Percentiles rank a stretch among this genome's conserved stretches.
phyloP scores from a whole-genome alignment of 768 basidiomycete species.

The Multifurca ochricompacta region DNA sequence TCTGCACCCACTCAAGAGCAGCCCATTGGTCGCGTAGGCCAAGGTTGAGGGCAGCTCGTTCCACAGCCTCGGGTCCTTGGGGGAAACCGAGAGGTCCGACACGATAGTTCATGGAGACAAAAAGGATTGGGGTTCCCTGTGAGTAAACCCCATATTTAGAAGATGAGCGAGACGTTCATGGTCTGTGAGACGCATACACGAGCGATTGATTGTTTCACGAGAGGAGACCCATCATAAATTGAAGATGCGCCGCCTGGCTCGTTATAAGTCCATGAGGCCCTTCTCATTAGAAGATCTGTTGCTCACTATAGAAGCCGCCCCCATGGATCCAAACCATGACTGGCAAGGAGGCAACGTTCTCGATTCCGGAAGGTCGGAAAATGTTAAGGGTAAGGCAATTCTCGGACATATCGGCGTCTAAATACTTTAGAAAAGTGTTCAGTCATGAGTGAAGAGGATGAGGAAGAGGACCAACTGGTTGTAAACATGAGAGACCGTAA shows the following conservation, averaged over 20 bases:
- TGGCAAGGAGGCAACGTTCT: conserved; percentile 27
- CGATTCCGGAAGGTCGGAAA: conserved; percentile 32
- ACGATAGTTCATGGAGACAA: conserved; percentile 45
- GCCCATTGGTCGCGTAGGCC: conserved; percentile 39
- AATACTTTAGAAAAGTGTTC: not conserved
- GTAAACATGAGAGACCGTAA: conserved; percentile 28
- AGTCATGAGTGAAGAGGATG: not conserved
- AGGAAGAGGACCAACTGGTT: conserved; percentile 16
- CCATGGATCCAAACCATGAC: conserved; percentile 42
- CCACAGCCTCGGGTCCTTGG: conserved; percentile 35
- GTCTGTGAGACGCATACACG: conserved; percentile 1
- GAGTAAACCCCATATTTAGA: not conserved
- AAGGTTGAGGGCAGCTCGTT: conserved; percentile 34
- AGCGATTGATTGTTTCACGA: conserved; percentile 11
- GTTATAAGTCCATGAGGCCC: not conserved
- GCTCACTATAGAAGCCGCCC: conserved; percentile 28
- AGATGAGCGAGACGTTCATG: not conserved
- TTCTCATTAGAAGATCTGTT: not conserved
- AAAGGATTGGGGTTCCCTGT: conserved; percentile 30
- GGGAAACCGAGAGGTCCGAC: conserved; percentile 44
- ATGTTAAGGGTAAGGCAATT: conserved; percentile 45
- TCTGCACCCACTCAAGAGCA: conserved; percentile 25
- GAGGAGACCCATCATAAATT: not conserved
- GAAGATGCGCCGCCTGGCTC: conserved; percentile 8
- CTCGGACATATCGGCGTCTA: conserved; percentile 29